Conservation (phyloP, 805 yeast species). For the Maudiozyma serrabonitensis region DNA sequence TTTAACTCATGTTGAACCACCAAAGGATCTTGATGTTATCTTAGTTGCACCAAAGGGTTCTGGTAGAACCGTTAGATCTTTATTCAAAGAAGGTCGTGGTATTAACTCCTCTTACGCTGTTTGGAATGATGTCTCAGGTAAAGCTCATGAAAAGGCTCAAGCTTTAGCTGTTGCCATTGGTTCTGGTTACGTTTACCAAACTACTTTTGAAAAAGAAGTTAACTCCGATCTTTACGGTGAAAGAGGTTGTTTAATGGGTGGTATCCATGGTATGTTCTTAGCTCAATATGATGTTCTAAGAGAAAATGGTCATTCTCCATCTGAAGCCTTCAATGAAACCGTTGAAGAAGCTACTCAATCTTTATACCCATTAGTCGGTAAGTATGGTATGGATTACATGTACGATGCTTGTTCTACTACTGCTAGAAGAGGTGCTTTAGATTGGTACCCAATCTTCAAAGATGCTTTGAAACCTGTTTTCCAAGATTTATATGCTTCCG, state of each 20-base stretch:
- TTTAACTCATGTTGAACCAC: conserved; percentile 92
- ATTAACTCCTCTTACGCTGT: conserved; percentile 99
- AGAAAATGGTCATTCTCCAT: conserved; percentile 99
- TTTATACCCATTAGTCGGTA: conserved; percentile 96
- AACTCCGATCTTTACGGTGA: conserved; percentile 99
- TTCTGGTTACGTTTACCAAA: conserved; percentile 99
- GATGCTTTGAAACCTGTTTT: conserved; percentile 98
- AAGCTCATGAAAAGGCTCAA: conserved; percentile 97
- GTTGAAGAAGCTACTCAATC: conserved; percentile 99
- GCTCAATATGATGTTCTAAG: conserved; percentile 99
- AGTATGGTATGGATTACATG: conserved; percentile 99
- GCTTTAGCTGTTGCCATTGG: conserved; percentile 99
- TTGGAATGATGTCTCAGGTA: conserved; percentile 98
- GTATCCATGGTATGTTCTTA: conserved; percentile 99
- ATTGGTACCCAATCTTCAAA: conserved; percentile 99
- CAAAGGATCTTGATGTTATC: conserved; percentile 90
- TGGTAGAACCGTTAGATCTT: conserved; percentile 98
- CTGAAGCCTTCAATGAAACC: conserved; percentile 99
- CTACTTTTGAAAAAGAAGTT: conserved; percentile 98
- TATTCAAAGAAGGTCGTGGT: conserved; percentile 99
- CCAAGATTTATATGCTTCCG: conserved; percentile 90
- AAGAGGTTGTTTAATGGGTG: conserved; percentile 99
- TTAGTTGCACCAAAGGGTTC: conserved; percentile 99
- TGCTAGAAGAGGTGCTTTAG: conserved; percentile 99
- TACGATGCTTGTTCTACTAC: conserved; percentile 99